Percentiles rank a stretch among this genome's conserved stretches.
Conservation (phyloP, 129 eudicot genomes). For the Arctium minus region DNA sequence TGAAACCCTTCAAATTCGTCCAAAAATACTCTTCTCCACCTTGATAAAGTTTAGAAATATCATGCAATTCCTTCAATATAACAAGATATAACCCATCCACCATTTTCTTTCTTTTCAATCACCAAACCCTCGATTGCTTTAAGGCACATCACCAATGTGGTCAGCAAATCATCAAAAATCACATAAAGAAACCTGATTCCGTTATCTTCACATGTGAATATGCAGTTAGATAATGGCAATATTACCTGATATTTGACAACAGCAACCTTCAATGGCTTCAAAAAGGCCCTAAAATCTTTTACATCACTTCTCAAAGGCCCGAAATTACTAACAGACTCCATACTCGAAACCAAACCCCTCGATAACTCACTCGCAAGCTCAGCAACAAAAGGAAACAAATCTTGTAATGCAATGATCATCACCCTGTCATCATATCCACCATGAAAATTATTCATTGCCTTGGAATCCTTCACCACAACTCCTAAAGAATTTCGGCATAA, state of each 20-base stretch:
- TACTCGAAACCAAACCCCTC: conserved; percentile 25
- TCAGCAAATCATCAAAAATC: conserved; percentile 28
- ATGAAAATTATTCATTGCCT: not conserved
- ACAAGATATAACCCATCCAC: conserved; percentile 52
- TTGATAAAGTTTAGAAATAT: conserved; percentile 40
- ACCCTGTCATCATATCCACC: not conserved
- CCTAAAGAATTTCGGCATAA: conserved; percentile 54
- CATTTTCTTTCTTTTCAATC: conserved; percentile 25
- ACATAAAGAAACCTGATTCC: conserved; percentile 25
- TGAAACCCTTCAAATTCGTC: conserved; percentile 39
- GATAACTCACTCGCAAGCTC: conserved; percentile 46
- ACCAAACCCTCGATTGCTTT: conserved; percentile 37
- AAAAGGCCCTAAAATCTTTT: conserved; percentile 46
- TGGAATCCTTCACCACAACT: conserved; percentile 29
- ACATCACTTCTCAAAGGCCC: conserved; percentile 41
- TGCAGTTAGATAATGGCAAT: not conserved
- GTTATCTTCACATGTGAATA: not conserved
- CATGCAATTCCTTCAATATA: conserved; percentile 50
- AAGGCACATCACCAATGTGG: conserved; percentile 42
- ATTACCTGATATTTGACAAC: no score
- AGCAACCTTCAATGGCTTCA: conserved; percentile 27
- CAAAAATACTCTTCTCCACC: conserved; percentile 48
- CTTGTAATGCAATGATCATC: conserved; percentile 24
- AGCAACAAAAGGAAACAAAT: conserved; percentile 38
- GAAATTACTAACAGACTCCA: conserved; percentile 9